Percentiles rank a stretch among this genome's conserved stretches.
Conservation (phyloP, 192 early-diverging fungal genomes). For the Coemansia sp. region DNA sequence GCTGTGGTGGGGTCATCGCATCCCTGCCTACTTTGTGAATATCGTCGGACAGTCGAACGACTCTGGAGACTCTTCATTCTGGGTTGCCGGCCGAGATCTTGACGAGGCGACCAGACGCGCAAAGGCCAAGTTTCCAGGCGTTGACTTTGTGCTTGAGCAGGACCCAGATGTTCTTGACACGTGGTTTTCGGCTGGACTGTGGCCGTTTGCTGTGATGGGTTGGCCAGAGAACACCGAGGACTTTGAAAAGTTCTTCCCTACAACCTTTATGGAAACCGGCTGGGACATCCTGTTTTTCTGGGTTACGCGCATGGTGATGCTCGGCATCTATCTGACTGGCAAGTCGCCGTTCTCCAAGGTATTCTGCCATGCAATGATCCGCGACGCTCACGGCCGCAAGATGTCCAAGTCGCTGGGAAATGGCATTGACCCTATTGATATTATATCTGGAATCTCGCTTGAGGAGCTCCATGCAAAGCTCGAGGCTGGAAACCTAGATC, state of each 20-base stretch:
- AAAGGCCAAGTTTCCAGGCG: conserved; percentile 73
- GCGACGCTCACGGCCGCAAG: conserved; percentile 97
- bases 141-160: conserved; percentile 83
- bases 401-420: conserved; percentile 98
- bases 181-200: conserved; percentile 98
- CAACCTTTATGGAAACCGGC: conserved; percentile 91
- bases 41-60: conserved; percentile 63
- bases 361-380: conserved; percentile 97
- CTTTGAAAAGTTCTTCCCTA: conserved; percentile 86
- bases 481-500: conserved; percentile 84
- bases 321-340: conserved; percentile 95
- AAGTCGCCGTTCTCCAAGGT: conserved; percentile 92
- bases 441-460: conserved; percentile 91
- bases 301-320: conserved; percentile 99
- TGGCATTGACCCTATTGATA: conserved; percentile 96
- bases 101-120: conserved; percentile 78
- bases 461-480: conserved; percentile 76
- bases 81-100: conserved; percentile 84
- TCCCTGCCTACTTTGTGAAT: conserved; percentile 93
- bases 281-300: conserved; percentile 99
- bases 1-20: conserved; percentile 98
- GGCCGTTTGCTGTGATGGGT: conserved; percentile 97
- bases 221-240: conserved; percentile 93
- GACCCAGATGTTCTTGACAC: conserved; percentile 98
- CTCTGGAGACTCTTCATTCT: conserved; percentile 64